phyloP scores from a whole-genome alignment of 441 rosid species.

The Adansonia gregorii region DNA sequence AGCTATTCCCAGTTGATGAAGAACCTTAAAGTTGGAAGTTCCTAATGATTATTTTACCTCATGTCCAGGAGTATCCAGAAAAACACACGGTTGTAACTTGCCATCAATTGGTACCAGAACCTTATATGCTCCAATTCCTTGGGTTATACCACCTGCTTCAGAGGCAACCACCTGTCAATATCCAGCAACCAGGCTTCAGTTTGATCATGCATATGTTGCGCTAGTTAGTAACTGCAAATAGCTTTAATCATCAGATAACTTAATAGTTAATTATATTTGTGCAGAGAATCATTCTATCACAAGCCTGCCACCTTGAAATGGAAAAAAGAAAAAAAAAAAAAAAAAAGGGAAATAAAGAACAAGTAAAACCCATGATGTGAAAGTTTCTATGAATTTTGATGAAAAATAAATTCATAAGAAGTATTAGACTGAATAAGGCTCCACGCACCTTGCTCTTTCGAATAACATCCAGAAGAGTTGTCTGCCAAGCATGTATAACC shows the following conservation, averaged over 20 bases:
- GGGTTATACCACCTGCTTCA: constrained; percentile 98
- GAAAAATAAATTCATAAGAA: constrained; percentile 12
- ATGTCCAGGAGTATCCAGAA: constrained; percentile 99
- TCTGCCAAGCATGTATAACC: constrained; percentile 46
- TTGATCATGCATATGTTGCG: constrained; percentile 22
- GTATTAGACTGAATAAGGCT: constrained; percentile 28
- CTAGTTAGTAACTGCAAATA: constrained; percentile 27
- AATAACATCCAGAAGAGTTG: constrained; percentile 84
- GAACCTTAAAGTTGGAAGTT: not conserved
- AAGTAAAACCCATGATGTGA: constrained; percentile 14
- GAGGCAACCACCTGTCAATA: constrained; percentile 79
- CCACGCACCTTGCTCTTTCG: constrained; percentile 87
- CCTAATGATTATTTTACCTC: constrained; percentile 56
- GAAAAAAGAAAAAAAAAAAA: not conserved
- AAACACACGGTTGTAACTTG: constrained; percentile 77
- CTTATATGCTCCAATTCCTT: constrained; percentile 96
- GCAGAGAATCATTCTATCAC: constrained; percentile 22
- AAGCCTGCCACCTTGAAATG: not conserved
- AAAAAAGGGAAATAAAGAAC: not conserved
- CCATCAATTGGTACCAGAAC: constrained; percentile 86
- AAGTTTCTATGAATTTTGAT: constrained; percentile 3
- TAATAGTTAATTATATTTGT: not conserved
- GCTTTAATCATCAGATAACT: constrained; percentile 21
- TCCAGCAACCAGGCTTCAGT: constrained; percentile 35
- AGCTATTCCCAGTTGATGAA: constrained; percentile 24